Conservation (phyloP, 2,329 filamentous ascomycete genomes). For the Cyclaneusma minus region DNA sequence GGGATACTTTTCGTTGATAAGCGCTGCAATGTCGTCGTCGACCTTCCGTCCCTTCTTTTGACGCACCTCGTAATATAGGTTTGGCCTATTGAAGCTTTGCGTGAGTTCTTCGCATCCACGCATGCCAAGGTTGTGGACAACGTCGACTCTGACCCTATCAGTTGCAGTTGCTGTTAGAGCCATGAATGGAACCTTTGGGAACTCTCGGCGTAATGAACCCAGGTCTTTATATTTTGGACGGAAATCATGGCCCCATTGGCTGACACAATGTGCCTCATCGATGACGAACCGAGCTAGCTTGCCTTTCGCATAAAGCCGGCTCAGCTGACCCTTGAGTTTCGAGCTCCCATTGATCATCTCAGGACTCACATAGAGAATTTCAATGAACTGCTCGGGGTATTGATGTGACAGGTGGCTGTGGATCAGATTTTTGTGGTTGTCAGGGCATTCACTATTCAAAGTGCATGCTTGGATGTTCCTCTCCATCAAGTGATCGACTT, state of each 20-base stretch:
- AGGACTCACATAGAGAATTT: conserved; percentile 87
- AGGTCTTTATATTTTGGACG: conserved; percentile 87
- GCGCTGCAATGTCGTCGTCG: conserved; percentile 38
- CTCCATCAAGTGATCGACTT: conserved; percentile 66
- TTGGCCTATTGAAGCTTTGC: conserved; percentile 95
- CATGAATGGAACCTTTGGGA: conserved; percentile 76
- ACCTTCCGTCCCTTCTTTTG: conserved; percentile 45
- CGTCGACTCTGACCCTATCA: conserved; percentile 78
- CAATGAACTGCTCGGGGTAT: conserved; percentile 60
- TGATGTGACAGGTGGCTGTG: conserved; percentile 41
- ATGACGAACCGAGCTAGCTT: conserved; percentile 86
- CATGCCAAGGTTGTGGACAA: conserved; percentile 84
- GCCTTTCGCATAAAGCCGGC: conserved; percentile 48
- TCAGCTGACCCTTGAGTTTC: conserved; percentile 48
- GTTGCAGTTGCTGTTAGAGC: conserved; percentile 93
- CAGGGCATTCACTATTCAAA: conserved; percentile 60
- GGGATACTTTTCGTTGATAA: conserved; percentile 57
- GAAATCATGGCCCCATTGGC: conserved; percentile 98
- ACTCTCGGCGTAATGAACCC: conserved; percentile 55
- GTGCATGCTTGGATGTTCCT: conserved; percentile 65
- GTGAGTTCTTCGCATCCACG: conserved; percentile 59
- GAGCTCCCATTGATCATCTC: conserved; percentile 86
- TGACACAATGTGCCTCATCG: conserved; percentile 98
- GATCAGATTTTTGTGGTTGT: conserved; percentile 52
- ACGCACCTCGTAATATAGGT: conserved; percentile 76